phyloP scores from a whole-genome alignment of 1,284 basidiomycete species.

The Amylostereum chailletii region DNA sequence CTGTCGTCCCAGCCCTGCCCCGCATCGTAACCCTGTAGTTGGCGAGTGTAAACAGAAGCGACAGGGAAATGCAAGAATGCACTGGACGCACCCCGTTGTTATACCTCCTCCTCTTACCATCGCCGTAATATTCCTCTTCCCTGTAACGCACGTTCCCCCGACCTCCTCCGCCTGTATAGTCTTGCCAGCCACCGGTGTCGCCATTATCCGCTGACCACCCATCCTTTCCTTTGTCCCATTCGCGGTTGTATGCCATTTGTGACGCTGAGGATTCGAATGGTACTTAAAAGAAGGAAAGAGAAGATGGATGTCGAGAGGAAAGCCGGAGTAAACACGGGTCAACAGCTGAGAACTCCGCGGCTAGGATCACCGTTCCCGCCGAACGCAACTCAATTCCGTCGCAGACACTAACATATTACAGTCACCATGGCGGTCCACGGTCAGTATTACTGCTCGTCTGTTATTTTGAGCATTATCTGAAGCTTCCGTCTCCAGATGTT shows the following conservation, averaged over 20 bases:
- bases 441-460: slow-evolving; percentile 18
- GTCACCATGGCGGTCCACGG: slow-evolving; percentile 42
- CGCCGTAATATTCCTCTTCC: slow-evolving; percentile 61
- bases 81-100: slow-evolving; percentile 58
- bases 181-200: slow-evolving; percentile 25
- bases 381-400: too few relatives aligned
- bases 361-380: too few relatives aligned
- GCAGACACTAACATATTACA: slow-evolving; percentile 5
- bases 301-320: too few relatives aligned
- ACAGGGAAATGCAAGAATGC: background rate
- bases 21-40: slow-evolving; percentile 39
- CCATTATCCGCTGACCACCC: slow-evolving; percentile 24
- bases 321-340: slow-evolving; percentile 22
- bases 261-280: background rate
- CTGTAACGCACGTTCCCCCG: slow-evolving; percentile 37
- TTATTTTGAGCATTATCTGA: background rate
- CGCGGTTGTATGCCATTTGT: slow-evolving; percentile 66
- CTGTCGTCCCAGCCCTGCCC: slow-evolving; percentile 35
- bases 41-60: background rate
- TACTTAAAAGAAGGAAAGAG: background rate
- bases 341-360: slow-evolving; percentile 18
- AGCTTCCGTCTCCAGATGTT: slow-evolving; percentile 14
- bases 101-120: slow-evolving; percentile 69
- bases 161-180: slow-evolving; percentile 24
- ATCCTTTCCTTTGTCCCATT: slow-evolving; percentile 75